Conservation (phyloP, 805 yeast genomes). For the Saccharomycopsis olivae region DNA sequence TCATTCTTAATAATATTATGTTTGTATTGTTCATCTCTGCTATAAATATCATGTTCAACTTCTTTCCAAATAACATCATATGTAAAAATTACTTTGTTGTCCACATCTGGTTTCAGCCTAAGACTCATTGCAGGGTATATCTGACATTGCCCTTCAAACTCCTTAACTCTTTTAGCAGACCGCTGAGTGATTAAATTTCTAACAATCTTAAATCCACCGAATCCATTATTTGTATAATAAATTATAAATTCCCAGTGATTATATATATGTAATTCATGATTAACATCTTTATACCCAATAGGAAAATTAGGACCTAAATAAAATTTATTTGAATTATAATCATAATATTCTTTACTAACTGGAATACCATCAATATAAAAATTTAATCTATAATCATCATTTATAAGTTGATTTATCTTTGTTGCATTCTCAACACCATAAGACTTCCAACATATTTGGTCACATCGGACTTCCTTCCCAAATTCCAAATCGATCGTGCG, state of each 20-base stretch:
- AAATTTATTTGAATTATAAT: conserved; percentile 22
- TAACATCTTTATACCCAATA: conserved; percentile 23
- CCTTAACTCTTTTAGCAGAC: conserved; percentile 22
- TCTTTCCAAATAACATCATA: conserved; percentile 24
- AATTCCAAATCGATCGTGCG: conserved; percentile 7
- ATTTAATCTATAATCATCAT: conserved; percentile 23
- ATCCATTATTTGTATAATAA: conserved; percentile 20
- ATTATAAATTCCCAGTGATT: conserved; percentile 25
- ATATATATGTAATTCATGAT: conserved; percentile 23
- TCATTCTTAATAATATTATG: conserved; percentile 22
- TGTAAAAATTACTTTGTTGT: conserved; percentile 23
- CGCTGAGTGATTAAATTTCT: conserved; percentile 22
- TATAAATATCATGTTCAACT: conserved; percentile 11
- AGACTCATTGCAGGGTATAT: conserved; percentile 22
- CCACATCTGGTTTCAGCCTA: conserved; percentile 20
- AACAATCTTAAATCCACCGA: conserved; percentile 20
- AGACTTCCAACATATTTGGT: conserved; percentile 13
- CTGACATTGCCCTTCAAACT: conserved; percentile 20
- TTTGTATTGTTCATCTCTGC: conserved; percentile 20
- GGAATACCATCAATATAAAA: conserved; percentile 25
- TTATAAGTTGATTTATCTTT: conserved; percentile 22
- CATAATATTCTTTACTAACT: conserved; percentile 24
- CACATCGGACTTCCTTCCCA: conserved; percentile 6
- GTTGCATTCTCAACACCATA: conserved; percentile 20
- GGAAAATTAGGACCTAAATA: conserved; percentile 24